A percentile compares a stretch with the other conserved stretches of the same genome.
Conservation (phyloP, 495 filamentous ascomycete species). For the Thermothielavioides terrestris region DNA sequence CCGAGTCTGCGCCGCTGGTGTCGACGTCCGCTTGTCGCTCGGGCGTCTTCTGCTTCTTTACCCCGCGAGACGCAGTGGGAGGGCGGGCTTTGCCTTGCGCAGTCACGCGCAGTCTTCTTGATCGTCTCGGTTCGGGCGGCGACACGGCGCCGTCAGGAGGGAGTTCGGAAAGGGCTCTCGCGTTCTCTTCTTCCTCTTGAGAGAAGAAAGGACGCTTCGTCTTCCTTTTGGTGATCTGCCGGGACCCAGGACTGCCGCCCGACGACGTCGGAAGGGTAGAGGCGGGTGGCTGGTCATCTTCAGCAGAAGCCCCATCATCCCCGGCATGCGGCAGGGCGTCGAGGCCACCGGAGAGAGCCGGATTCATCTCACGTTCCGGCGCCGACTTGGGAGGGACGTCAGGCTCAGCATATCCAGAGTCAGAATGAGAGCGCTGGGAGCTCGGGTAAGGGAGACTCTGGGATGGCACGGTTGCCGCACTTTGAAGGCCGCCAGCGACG, state of each 20-base stretch:
- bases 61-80: neutral
- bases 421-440: neutral
- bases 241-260: neutral
- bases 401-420: neutral
- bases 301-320: neutral
- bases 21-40: neutral
- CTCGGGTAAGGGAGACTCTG: too few species aligned
- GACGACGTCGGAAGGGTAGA: neutral
- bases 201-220: constrained; percentile 10
- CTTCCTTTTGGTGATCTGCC: constrained; percentile 2
- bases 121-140: neutral
- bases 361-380: neutral
- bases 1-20: neutral
- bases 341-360: neutral
- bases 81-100: neutral
- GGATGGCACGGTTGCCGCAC: neutral
- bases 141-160: constrained; percentile 2
- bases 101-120: neutral
- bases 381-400: neutral
- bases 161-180: constrained; percentile 5
- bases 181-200: constrained; percentile 9
- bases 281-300: neutral
- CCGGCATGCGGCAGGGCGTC: neutral
- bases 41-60: constrained; percentile 1
- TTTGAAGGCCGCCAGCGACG: neutral